phyloP scores from a whole-genome alignment of 83 land plant genomes.

The Diphasiastrum complanatum region DNA sequence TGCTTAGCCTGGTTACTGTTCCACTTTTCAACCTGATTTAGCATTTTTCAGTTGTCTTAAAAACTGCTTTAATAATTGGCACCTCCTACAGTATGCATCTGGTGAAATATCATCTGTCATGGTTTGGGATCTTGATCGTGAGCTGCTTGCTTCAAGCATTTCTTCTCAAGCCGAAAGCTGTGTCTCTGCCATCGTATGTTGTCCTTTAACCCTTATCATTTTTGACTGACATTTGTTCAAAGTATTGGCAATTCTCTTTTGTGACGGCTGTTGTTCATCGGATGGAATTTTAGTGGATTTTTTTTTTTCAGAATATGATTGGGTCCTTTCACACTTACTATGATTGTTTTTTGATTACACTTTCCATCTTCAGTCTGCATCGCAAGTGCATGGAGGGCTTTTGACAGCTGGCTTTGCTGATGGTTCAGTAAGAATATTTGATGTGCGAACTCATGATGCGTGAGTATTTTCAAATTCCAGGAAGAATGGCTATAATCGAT shows the following conservation, averaged over 20 bases:
- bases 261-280: background rate
- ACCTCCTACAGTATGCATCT: constrained; percentile 66
- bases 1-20: background rate
- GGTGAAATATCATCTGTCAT: constrained; percentile 75
- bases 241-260: background rate
- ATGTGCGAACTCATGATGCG: constrained; percentile 66
- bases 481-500: constrained; percentile 5
- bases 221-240: background rate
- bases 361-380: constrained; percentile 58
- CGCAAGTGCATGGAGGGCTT: constrained; percentile 73
- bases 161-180: constrained; percentile 65
- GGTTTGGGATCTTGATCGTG: constrained; percentile 93
- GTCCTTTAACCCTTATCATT: background rate
- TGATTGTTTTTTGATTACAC: constrained; percentile 7
- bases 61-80: background rate
- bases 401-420: constrained; percentile 77
- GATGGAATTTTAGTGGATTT: background rate
- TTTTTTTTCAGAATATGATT: background rate
- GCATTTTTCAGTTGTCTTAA: background rate
- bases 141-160: constrained; percentile 62
- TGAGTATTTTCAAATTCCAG: constrained; percentile 25
- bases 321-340: background rate
- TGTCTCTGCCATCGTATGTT: constrained; percentile 65
- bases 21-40: background rate
- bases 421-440: constrained; percentile 73